These are phyloP conservation scores for Berberis vulgaris DNA, from an alignment of 164 flowering plant species.

Conservation along the genomic window DNA sequence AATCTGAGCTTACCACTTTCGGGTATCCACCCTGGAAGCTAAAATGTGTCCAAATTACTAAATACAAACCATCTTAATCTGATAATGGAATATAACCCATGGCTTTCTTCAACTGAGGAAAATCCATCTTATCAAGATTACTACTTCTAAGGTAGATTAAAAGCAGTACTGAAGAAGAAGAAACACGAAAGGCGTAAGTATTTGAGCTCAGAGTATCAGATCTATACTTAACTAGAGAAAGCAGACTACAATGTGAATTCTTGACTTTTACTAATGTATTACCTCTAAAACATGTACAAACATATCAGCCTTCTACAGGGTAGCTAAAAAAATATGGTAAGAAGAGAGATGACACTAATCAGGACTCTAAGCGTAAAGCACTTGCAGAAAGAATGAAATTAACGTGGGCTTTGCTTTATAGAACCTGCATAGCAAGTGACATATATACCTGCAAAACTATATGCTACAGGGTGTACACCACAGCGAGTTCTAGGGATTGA, in stretches of 20 bases:
- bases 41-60: no score
- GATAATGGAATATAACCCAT: no score
- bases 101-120: no score
- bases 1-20: no score
- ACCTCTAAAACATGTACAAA: constrained; percentile 5
- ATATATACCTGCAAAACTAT: constrained; percentile 8
- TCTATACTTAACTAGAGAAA: neutral
- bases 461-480: constrained; percentile 10
- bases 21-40: no score
- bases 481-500: constrained; percentile 15
- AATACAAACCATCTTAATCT: no score
- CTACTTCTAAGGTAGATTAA: no score
- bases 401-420: neutral
- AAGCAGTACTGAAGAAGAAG: no score
- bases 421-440: constrained; percentile 9
- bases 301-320: constrained; percentile 3
- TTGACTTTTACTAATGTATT: neutral
- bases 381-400: constrained; percentile 9
- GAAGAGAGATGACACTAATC: neutral
- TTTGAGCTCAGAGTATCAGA: neutral
- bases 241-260: neutral
- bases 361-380: neutral
- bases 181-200: neutral
- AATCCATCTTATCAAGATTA: no score
- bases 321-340: constrained; percentile 2